These are phyloP conservation scores for Torulaspora franciscae DNA, from an alignment of 805 yeast genomes.

Conservation along the genomic window DNA sequence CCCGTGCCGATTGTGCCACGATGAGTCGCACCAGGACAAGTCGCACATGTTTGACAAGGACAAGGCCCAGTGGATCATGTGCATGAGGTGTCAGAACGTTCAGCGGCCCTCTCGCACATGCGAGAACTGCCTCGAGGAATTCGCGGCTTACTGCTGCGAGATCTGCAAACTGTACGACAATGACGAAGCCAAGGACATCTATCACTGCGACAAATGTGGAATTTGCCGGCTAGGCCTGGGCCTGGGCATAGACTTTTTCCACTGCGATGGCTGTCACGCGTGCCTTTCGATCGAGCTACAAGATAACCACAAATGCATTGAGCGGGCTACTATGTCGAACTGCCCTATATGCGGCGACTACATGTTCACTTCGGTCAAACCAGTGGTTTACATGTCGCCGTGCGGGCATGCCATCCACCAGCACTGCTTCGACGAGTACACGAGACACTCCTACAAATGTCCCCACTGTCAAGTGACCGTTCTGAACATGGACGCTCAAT, in stretches of 20 bases:
- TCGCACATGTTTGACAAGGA: conserved; percentile 56
- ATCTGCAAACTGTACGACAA: conserved; percentile 80
- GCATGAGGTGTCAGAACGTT: conserved; percentile 74
- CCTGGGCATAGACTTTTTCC: conserved; percentile 82
- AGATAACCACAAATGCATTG: conserved; percentile 76
- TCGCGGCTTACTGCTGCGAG: conserved; percentile 74
- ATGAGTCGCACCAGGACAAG: conserved; percentile 39
- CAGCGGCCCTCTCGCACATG: conserved; percentile 73
- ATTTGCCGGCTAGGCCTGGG: conserved; percentile 90
- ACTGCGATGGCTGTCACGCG: conserved; percentile 83
- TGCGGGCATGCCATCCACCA: conserved; percentile 96
- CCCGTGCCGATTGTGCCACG: conserved; percentile 84
- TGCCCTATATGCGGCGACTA: conserved; percentile 93
- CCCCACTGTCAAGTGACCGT: conserved; percentile 86
- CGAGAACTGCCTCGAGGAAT: conserved; percentile 55
- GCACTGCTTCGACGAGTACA: conserved; percentile 71
- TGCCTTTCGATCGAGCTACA: conserved; percentile 77
- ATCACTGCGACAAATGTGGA: conserved; percentile 90
- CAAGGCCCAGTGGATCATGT: conserved; percentile 62
- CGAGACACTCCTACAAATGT: conserved; percentile 82
- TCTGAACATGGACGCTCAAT: conserved; percentile 82
- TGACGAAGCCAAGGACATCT: conserved; percentile 72
- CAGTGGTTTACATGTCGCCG: conserved; percentile 79
- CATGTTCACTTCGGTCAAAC: conserved; percentile 73
- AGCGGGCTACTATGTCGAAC: conserved; percentile 81